A percentile compares a stretch with the other conserved stretches of the same genome.
These are phyloP conservation scores for Geum urbanum DNA, from an alignment of 306 rosid genomes.

Conservation along the genomic window DNA sequence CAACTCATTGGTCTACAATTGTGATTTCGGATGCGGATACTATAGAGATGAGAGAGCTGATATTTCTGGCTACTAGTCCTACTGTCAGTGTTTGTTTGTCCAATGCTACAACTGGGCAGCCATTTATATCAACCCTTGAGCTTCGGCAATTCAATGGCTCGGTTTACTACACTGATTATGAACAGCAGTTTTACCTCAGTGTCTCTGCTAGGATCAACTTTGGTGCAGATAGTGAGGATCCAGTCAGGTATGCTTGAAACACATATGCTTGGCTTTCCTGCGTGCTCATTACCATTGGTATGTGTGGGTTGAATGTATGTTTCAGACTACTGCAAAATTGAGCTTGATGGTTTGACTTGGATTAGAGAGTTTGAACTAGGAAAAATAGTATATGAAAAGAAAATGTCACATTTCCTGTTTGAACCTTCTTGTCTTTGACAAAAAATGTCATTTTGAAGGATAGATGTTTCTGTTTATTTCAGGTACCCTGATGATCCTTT, in stretches of 20 bases:
- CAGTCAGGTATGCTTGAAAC: slow-evolving; percentile 51
- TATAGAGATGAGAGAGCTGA: slow-evolving; percentile 63
- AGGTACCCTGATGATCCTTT: slow-evolving; percentile 98
- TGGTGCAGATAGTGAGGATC: slow-evolving; percentile 77
- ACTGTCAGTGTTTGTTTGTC: slow-evolving; percentile 80
- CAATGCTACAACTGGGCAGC: slow-evolving; percentile 95
- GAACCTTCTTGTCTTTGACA: background rate
- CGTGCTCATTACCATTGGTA: background rate
- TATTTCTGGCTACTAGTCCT: slow-evolving; percentile 75
- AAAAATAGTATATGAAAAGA: background rate
- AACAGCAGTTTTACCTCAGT: slow-evolving; percentile 70
- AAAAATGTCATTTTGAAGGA: background rate
- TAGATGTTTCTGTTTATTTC: slow-evolving; percentile 25
- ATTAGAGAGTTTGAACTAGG: background rate
- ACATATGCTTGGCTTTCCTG: slow-evolving; percentile 13
- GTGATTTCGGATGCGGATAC: slow-evolving; percentile 78
- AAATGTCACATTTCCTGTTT: background rate
- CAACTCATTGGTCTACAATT: slow-evolving; percentile 87
- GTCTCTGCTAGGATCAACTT: slow-evolving; percentile 97
- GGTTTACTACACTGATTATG: slow-evolving; percentile 54
- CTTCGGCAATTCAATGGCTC: slow-evolving; percentile 97
- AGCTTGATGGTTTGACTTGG: background rate
- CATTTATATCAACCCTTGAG: slow-evolving; percentile 94
- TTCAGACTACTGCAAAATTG: background rate
- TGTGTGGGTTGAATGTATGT: background rate